Percentiles rank a stretch among this genome's conserved stretches.
These are phyloP conservation scores for Rhododendron vialii DNA, from an alignment of 148 eudicot genomes.

Conservation along the genomic window DNA sequence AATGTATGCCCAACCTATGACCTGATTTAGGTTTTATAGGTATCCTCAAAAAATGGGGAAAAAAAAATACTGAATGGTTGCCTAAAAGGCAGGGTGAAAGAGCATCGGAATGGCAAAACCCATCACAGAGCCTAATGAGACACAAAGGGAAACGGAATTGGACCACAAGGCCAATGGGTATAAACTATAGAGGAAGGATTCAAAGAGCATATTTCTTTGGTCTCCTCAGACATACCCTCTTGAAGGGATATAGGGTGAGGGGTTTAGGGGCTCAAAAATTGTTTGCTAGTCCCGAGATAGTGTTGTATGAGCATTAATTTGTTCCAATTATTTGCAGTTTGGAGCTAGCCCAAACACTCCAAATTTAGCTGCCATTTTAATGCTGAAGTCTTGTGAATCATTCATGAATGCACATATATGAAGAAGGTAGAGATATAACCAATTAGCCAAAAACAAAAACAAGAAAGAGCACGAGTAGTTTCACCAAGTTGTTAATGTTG, in stretches of 20 bases:
- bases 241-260: background rate
- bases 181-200: background rate
- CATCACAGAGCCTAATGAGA: slow-evolving; percentile 24
- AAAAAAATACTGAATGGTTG: slow-evolving; percentile 10
- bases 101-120: slow-evolving; percentile 26
- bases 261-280: slow-evolving; percentile 34
- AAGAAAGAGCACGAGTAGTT: background rate
- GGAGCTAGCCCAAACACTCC: background rate
- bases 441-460: no score
- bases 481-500: background rate
- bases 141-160: slow-evolving; percentile 3
- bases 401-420: background rate
- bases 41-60: background rate
- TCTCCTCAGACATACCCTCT: slow-evolving; percentile 3
- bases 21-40: background rate
- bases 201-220: slow-evolving; percentile 5
- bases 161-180: slow-evolving; percentile 8
- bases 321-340: slow-evolving; percentile 8
- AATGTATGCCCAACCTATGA: background rate
- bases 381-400: background rate
- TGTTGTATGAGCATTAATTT: background rate
- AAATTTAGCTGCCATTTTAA: background rate
- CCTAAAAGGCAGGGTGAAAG: slow-evolving; percentile 19
- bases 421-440: background rate
- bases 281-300: slow-evolving; percentile 17